These are phyloP conservation scores for Vitis amurensis DNA, from an alignment of 164 flowering plant genomes.

Conservation along the genomic window DNA sequence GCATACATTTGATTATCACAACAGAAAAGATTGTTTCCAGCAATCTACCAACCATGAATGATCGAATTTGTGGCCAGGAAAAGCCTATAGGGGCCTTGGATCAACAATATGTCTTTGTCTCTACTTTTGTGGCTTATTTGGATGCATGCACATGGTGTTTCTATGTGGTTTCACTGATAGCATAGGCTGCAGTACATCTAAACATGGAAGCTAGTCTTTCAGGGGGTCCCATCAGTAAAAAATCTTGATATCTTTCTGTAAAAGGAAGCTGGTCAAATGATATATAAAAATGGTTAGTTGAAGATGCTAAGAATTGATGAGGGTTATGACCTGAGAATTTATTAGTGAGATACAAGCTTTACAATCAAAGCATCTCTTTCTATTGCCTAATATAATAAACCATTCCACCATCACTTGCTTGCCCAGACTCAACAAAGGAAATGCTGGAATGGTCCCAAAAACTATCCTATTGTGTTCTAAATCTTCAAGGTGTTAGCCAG, in stretches of 20 bases:
- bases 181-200: not conserved
- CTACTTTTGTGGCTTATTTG: not conserved
- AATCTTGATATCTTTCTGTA: not conserved
- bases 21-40: not conserved
- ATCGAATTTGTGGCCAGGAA: not conserved
- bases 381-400: no score
- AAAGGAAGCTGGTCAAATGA: slow-evolving; percentile 3
- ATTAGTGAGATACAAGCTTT: slow-evolving; percentile 1
- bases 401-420: no score
- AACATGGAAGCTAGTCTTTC: not conserved
- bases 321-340: slow-evolving; percentile 2
- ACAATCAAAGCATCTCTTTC: not conserved
- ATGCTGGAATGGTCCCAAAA: not conserved
- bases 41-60: not conserved
- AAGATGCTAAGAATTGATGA: slow-evolving; percentile 7
- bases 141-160: not conserved
- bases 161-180: not conserved
- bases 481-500: not conserved
- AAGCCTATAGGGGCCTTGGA: not conserved
- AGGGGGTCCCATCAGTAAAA: not conserved
- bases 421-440: no score
- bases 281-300: not conserved
- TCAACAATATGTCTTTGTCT: not conserved
- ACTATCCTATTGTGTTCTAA: not conserved
- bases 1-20: not conserved